phyloP scores from a whole-genome alignment of 2,329 filamentous ascomycete genomes.

The Cytospora piceicola region DNA sequence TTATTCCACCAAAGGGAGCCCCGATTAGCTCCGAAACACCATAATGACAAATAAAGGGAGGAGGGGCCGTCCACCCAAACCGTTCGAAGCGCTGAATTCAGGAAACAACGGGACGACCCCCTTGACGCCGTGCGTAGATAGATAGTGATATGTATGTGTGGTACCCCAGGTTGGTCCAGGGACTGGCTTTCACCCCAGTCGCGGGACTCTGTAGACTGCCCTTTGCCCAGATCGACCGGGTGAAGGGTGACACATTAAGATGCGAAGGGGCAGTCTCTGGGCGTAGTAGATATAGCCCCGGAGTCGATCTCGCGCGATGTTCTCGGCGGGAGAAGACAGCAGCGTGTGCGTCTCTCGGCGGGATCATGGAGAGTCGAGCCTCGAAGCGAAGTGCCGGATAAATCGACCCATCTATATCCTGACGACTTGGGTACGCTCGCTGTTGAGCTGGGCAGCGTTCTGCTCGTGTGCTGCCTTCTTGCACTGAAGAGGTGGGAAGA shows the following conservation, averaged over 20 bases:
- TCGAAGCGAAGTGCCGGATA: not conserved
- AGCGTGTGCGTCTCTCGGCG: not conserved
- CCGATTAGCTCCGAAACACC: not conserved
- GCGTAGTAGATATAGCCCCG: not conserved
- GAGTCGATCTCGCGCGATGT: not conserved
- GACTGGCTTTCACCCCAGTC: not conserved
- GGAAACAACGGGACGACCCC: not conserved
- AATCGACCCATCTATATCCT: conserved; percentile 47
- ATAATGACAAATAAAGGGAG: not conserved
- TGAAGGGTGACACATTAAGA: not conserved
- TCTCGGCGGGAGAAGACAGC: not conserved
- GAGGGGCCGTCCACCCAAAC: not conserved
- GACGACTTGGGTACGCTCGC: conserved; percentile 91
- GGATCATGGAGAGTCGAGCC: not conserved
- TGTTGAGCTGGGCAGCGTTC: conserved; percentile 89
- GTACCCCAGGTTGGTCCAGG: not conserved
- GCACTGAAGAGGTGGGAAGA: conserved; percentile 58
- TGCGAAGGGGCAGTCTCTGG: not conserved
- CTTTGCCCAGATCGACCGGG: not conserved
- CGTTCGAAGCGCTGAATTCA: not conserved
- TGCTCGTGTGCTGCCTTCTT: conserved; percentile 96
- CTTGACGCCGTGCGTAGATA: conserved; percentile 1
- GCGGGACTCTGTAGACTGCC: not conserved
- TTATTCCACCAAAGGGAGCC: not conserved
- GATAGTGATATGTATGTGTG: not conserved